These are phyloP conservation scores for Flueggea neowawraea DNA, from an alignment of 441 rosid species.

Conservation along the genomic window DNA sequence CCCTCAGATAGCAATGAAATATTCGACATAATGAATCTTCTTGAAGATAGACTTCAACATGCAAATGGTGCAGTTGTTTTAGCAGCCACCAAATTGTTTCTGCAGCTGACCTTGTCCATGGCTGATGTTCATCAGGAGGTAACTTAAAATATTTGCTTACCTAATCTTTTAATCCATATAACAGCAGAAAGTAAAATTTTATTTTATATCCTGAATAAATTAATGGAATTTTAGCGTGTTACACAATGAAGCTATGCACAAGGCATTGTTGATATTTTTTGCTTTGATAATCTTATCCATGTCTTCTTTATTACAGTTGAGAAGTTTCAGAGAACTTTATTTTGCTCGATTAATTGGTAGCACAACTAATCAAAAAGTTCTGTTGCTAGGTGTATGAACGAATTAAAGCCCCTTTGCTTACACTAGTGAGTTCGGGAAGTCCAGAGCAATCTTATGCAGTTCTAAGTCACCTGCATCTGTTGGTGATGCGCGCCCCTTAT, in stretches of 20 bases:
- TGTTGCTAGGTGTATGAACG: slow-evolving; percentile 84
- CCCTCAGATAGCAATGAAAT: slow-evolving; percentile 88
- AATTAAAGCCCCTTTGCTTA: slow-evolving; percentile 94
- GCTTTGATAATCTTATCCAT: not conserved
- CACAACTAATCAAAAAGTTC: not conserved
- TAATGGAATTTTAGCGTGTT: not conserved
- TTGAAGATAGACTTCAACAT: slow-evolving; percentile 99
- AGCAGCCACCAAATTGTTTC: slow-evolving; percentile 83
- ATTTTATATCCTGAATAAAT: too few relatives aligned
- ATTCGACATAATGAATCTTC: slow-evolving; percentile 98
- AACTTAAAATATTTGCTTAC: slow-evolving; percentile 2
- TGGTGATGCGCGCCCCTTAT: slow-evolving; percentile 95
- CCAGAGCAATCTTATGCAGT: slow-evolving; percentile 97
- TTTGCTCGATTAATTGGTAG: not conserved
- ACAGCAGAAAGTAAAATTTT: too few relatives aligned
- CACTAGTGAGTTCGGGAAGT: slow-evolving; percentile 98
- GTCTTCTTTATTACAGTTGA: slow-evolving; percentile 1
- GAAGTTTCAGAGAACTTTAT: not conserved
- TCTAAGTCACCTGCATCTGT: slow-evolving; percentile 88
- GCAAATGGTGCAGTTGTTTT: slow-evolving; percentile 99
- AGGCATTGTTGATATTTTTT: not conserved
- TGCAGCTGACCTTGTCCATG: slow-evolving; percentile 92
- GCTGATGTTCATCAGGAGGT: slow-evolving; percentile 98
- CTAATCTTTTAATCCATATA: not conserved
- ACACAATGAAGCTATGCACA: too few relatives aligned